These are phyloP conservation scores for Auricularia heimuer DNA, from an alignment of 768 basidiomycete species.

Conservation along the genomic window DNA sequence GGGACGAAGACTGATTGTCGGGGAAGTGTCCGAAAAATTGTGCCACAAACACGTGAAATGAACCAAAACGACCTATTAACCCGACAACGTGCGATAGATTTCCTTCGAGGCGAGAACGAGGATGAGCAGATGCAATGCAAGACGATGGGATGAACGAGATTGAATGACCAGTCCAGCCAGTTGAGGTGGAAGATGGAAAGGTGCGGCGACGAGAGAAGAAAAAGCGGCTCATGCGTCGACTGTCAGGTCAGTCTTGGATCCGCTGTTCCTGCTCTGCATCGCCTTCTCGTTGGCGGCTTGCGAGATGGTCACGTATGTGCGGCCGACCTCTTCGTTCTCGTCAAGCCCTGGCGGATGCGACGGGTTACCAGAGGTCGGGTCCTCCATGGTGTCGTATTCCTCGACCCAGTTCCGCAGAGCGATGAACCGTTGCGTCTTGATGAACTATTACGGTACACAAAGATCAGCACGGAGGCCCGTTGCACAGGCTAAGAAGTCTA, in stretches of 20 bases:
- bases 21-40: not conserved
- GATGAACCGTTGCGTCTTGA: constrained; percentile 75
- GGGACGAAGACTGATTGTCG: not conserved
- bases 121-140: not conserved
- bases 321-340: constrained; percentile 60
- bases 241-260: not conserved
- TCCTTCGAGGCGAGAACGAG: not conserved
- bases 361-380: constrained; percentile 40
- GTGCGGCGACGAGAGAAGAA: not conserved
- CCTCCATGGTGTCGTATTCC: constrained; percentile 51
- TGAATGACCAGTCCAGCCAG: not conserved
- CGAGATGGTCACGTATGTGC: constrained; percentile 80
- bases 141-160: not conserved
- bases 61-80: not conserved
- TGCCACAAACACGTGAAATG: not conserved
- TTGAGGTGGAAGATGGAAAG: not conserved
- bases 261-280: not conserved
- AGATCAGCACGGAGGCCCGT: constrained; percentile 7
- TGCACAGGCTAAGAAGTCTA: not conserved
- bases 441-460: constrained; percentile 45
- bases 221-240: not conserved
- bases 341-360: constrained; percentile 60
- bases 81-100: not conserved
- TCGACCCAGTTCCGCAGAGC: constrained; percentile 72
- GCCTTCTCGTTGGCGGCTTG: constrained; percentile 56